These are phyloP conservation scores for Aurinia saxatilis DNA, from an alignment of 345 rosid genomes.

Conservation along the genomic window DNA sequence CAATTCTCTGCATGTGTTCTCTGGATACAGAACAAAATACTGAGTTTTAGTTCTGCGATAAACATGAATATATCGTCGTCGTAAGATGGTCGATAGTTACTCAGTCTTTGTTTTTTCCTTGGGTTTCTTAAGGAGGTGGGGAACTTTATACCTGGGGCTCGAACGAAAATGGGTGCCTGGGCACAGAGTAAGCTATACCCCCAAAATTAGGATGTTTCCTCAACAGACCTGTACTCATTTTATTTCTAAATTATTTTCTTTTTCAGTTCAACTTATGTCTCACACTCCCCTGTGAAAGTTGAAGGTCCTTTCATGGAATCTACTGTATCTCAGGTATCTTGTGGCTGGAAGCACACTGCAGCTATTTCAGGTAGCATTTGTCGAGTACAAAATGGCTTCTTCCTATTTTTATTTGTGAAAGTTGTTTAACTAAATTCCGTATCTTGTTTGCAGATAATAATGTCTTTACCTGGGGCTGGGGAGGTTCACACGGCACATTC, in stretches of 20 bases:
- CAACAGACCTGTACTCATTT: not conserved
- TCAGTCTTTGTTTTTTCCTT: conserved; percentile 5
- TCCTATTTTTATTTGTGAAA: not conserved
- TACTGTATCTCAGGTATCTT: conserved; percentile 68
- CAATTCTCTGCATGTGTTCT: not conserved
- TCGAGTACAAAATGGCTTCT: not conserved
- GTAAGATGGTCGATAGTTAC: conserved; percentile 1
- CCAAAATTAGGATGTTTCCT: not conserved
- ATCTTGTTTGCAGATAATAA: conserved; percentile 48
- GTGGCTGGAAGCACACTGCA: conserved; percentile 99
- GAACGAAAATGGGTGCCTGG: conserved; percentile 95
- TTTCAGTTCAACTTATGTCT: conserved; percentile 54
- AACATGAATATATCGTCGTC: not conserved
- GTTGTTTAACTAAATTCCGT: not conserved
- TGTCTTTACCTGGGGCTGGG: conserved; percentile 94
- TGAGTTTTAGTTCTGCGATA: not conserved
- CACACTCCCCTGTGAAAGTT: conserved; percentile 66
- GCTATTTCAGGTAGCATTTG: conserved; percentile 68
- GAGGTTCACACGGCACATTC: conserved; percentile 92
- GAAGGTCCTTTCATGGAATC: conserved; percentile 63
- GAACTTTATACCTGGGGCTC: conserved; percentile 87
- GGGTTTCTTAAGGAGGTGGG: conserved; percentile 50
- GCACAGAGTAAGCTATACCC: conserved; percentile 50
- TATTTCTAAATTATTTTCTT: conserved; percentile 1
- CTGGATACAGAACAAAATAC: not conserved